A percentile compares a stretch with the other conserved stretches of the same genome.
Evolutionary conservation across 139 green algal genomes (phyloP).

Genomic region (Chlorella sp.): DNA sequence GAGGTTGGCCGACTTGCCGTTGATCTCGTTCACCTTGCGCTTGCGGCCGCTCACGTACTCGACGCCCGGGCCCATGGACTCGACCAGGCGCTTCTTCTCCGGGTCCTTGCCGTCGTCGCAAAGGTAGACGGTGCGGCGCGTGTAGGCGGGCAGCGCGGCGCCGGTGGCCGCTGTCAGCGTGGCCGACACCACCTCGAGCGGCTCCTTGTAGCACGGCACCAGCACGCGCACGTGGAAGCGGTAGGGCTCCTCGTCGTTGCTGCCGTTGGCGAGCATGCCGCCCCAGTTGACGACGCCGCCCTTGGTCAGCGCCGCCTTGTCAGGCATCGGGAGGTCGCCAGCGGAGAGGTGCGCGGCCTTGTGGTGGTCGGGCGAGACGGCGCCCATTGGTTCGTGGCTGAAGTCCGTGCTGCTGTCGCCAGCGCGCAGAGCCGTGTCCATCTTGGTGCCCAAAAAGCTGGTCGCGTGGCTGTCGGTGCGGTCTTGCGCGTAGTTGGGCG

Average conservation of each 20-base stretch:
- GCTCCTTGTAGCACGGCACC: constrained; percentile 32
- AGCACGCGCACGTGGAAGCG: constrained; percentile 30
- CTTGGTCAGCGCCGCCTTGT: too few relatives aligned
- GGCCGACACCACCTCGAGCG: constrained; percentile 1
- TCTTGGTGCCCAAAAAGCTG: too few relatives aligned
- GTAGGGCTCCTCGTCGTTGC: background rate
- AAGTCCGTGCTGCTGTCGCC: too few relatives aligned
- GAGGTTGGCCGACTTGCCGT: constrained; percentile 80
- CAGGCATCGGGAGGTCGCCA: too few relatives aligned
- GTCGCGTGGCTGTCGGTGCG: too few relatives aligned
- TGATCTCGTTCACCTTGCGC: constrained; percentile 49
- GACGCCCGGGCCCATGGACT: constrained; percentile 6
- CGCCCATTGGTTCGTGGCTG: too few relatives aligned
- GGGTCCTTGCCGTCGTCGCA: constrained; percentile 31
- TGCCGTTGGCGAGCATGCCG: too few relatives aligned
- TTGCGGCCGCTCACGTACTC: background rate
- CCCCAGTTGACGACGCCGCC: too few relatives aligned
- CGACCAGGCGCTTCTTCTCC: constrained; percentile 17
- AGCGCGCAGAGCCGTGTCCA: too few relatives aligned
- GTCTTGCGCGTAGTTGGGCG: too few relatives aligned
- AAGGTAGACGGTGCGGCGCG: constrained; percentile 18
- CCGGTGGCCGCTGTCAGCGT: constrained; percentile 12
- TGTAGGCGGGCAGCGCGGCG: constrained; percentile 10
- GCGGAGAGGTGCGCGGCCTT: too few relatives aligned
- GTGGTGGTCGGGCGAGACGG: too few relatives aligned